These are phyloP conservation scores for Cytospora chrysosperma DNA, from an alignment of 2,329 filamentous ascomycete species.

Conservation along the genomic window DNA sequence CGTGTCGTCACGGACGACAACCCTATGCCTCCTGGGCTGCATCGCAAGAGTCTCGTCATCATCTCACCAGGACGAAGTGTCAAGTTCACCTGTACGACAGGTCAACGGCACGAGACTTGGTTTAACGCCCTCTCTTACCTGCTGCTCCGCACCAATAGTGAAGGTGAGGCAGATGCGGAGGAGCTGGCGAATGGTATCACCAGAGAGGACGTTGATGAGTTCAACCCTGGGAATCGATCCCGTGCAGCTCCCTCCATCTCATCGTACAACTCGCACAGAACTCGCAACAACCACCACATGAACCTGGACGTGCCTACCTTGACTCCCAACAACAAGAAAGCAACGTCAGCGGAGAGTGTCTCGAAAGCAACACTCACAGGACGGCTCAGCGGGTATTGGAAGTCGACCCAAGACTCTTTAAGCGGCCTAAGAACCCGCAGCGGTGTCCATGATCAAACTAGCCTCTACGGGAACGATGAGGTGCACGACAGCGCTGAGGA, in stretches of 20 bases:
- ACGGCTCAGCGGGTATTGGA: conserved; percentile 61
- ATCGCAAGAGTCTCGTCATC: conserved; percentile 89
- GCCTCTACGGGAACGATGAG: conserved; percentile 54
- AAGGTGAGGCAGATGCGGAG: conserved; percentile 61
- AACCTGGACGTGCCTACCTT: conserved; percentile 56
- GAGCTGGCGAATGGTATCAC: conserved; percentile 58
- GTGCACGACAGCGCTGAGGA: conserved; percentile 81
- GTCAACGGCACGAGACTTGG: conserved; percentile 96
- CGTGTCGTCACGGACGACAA: conserved; percentile 93
- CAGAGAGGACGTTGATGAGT: conserved; percentile 69
- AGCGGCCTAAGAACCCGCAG: conserved; percentile 55
- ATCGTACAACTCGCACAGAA: conserved; percentile 75
- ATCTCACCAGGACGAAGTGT: conserved; percentile 84
- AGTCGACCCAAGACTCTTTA: conserved; percentile 50
- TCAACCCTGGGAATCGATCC: conserved; percentile 65
- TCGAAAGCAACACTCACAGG: conserved; percentile 31
- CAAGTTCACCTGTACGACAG: conserved; percentile 92
- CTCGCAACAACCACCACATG: conserved; percentile 60
- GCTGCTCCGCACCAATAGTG: conserved; percentile 70
- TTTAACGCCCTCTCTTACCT: conserved; percentile 96
- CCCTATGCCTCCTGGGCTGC: conserved; percentile 88
- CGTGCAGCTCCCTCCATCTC: conserved; percentile 66
- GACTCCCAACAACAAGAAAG: conserved; percentile 48
- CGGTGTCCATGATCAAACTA: conserved; percentile 37
- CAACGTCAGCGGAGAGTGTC: conserved; percentile 23